Evolutionary conservation across 805 yeast genomes (phyloP).

Genomic region (Ogataea paradorogensis): DNA sequence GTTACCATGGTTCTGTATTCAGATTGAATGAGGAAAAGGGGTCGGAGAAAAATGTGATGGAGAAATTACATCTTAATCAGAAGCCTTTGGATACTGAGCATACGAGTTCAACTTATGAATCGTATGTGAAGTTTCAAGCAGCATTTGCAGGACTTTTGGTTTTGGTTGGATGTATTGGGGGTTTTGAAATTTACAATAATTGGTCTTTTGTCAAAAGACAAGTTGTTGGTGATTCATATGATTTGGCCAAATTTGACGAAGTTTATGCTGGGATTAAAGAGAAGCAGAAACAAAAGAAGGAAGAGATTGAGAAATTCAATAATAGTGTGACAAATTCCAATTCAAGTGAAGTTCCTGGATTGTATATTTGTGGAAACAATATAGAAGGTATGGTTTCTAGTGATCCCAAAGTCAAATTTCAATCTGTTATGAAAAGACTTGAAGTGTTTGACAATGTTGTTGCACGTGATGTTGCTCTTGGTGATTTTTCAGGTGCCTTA

Average conservation of each 20-base stretch:
- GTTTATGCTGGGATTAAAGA: constrained; percentile 33
- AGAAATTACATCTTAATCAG: constrained; percentile 1
- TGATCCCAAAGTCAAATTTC: constrained; percentile 29
- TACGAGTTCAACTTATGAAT: constrained; percentile 33
- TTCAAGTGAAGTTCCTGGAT: constrained; percentile 48
- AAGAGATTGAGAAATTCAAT: constrained; percentile 18
- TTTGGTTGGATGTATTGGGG: constrained; percentile 39
- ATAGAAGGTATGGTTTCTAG: constrained; percentile 33
- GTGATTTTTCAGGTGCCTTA: constrained; percentile 50
- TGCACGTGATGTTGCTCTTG: constrained; percentile 55
- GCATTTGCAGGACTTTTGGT: constrained; percentile 40
- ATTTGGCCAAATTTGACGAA: constrained; percentile 37
- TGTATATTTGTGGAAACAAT: constrained; percentile 65
- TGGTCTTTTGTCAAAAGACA: constrained; percentile 39
- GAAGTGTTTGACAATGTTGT: constrained; percentile 59
- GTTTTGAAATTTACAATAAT: constrained; percentile 39
- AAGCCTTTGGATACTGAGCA: constrained; percentile 9
- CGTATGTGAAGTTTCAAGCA: constrained; percentile 44
- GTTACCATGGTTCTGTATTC: not conserved
- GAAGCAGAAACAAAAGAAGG: constrained; percentile 20
- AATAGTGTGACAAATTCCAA: constrained; percentile 34
- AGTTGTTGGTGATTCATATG: constrained; percentile 32
- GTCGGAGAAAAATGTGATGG: not conserved
- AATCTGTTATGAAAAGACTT: constrained; percentile 57
- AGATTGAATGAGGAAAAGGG: not conserved